Evolutionary conservation across 2,329 filamentous ascomycete genomes (phyloP).

Genomic region (Coniochaeta ligniaria): DNA sequence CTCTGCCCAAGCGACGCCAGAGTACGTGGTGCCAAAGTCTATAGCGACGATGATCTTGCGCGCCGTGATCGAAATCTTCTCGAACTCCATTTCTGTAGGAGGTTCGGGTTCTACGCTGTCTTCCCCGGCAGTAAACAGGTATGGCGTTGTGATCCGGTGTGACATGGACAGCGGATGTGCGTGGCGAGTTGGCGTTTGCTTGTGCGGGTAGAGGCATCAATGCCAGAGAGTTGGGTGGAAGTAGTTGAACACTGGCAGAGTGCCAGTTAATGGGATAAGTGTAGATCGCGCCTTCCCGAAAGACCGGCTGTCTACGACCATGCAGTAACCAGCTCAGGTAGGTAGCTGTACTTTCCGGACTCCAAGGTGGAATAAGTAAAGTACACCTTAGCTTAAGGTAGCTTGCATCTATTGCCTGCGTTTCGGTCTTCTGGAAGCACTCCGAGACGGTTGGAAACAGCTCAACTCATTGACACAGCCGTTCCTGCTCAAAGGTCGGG

Average conservation of each 20-base stretch:
- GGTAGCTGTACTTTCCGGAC: background rate
- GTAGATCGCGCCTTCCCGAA: background rate
- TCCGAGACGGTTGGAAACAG: too few species aligned
- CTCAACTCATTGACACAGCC: too few species aligned
- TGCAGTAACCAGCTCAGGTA: background rate
- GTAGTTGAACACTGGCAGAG: background rate
- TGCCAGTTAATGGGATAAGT: background rate
- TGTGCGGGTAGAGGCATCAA: background rate
- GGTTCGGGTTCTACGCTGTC: background rate
- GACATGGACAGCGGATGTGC: background rate
- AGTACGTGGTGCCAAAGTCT: constrained; percentile 51
- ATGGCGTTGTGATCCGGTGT: background rate
- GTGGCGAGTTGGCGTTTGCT: background rate
- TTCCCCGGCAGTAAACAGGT: background rate
- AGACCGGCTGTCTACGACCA: background rate
- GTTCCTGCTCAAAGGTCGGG: background rate
- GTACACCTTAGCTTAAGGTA: too few species aligned
- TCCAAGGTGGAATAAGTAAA: too few species aligned
- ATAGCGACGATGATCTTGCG: constrained; percentile 44
- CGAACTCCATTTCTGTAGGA: constrained; percentile 24
- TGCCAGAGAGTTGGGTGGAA: background rate
- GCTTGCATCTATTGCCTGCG: too few species aligned
- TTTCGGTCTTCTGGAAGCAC: too few species aligned
- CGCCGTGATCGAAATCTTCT: constrained; percentile 23
- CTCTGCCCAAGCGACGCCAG: constrained; percentile 45